A percentile compares a stretch with the other conserved stretches of the same genome.
Conservation (phyloP, 1,284 basidiomycete species). For the Exobasidium rhododendri region DNA sequence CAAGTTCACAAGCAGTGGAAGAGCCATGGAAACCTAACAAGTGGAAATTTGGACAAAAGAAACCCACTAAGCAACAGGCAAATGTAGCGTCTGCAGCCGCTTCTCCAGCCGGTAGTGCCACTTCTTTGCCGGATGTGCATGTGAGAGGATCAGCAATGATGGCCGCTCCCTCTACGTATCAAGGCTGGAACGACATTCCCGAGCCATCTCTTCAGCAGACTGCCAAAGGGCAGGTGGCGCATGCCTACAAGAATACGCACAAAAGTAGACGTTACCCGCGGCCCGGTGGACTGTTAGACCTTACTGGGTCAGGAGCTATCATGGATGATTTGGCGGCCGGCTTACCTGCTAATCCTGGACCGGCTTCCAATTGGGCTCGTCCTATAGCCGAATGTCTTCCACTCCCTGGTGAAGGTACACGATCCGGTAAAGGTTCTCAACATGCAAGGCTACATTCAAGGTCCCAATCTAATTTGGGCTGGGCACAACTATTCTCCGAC, state of each 20-base stretch:
- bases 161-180: conserved; percentile 14
- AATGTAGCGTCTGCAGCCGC: not conserved
- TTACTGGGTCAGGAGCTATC: conserved; percentile 10
- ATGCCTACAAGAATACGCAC: conserved; percentile 27
- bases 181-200: conserved; percentile 45
- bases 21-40: conserved; percentile 43
- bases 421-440: not conserved
- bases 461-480: conserved; percentile 2
- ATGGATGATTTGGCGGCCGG: conserved; percentile 46
- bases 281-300: not conserved
- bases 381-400: conserved; percentile 48
- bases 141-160: not conserved
- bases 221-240: conserved; percentile 30
- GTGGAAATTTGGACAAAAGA: conserved; percentile 31
- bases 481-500: conserved; percentile 15
- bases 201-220: conserved; percentile 14
- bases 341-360: conserved; percentile 41
- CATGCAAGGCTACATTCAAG: not conserved
- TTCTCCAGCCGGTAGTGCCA: not conserved
- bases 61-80: conserved; percentile 4
- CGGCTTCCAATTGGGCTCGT: conserved; percentile 48
- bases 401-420: conserved; percentile 13
- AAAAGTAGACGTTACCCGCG: not conserved
- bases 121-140: not conserved
- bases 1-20: conserved; percentile 3